Evolutionary conservation across 1,284 basidiomycete genomes (phyloP), one percentile per base, ranked within the genome.

Genomic region (Ceratobasidium sp.): DNA sequence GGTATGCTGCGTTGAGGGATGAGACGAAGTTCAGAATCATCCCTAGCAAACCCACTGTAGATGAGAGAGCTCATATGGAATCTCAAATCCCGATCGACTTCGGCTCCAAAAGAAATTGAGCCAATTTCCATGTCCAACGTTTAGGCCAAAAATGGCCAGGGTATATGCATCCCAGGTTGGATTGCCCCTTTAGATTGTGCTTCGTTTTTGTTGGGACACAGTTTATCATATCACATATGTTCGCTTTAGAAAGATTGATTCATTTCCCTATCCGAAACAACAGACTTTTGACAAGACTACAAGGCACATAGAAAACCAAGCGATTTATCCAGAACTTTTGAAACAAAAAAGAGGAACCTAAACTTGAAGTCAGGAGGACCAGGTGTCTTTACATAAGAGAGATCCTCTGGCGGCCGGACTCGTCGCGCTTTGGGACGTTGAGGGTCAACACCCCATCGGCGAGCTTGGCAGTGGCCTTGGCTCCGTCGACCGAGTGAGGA

Each of bases 381-480:
- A 18, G 30, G 27, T 27, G 33, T 3, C 16, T 62, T 74, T 50
- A 74, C 18, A 62, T 44, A 33, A 75, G 59, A 5, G 60, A 52
- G 35, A 75, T 75, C 48, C 38, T 75, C 71, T 75, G 71, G 30
- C 71, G 62, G 7, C 71, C 71, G 18, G 71, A 65, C 46, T 75
- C 71, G 16, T 35, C 38, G 30, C 71, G 71, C 65, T 78, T 78
- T 1, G 78, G 78, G 30, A 78, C 38, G 18, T 55, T 35, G 14
- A 78, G 44, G n/a, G 62, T 74, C 71, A 78, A 65, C 23, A 78
- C 52, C 10, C 78, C 78, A 46, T 78, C 78, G 16, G 27, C 44
- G n/a, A 78, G 71, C 20, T 76, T 69, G 35, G 55, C 78, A 16
- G 27, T 41, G 1, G 73, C 64, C 41, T 76, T 78, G 5, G 44